phyloP scores from a whole-genome alignment of 495 filamentous ascomycete genomes.

The Aspergillus baeticus region DNA sequence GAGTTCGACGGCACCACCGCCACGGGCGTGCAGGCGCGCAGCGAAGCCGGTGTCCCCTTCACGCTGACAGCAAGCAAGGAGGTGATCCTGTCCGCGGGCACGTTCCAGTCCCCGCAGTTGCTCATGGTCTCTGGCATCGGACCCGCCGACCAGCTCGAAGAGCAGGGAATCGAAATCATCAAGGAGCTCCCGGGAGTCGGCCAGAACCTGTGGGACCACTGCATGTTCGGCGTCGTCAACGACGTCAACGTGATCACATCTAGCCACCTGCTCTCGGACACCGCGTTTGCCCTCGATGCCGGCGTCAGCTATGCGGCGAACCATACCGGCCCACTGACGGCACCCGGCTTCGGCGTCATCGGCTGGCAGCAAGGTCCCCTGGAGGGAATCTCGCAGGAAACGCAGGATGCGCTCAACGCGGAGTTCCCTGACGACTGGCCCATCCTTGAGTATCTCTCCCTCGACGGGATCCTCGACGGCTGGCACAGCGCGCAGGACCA shows the following conservation, averaged over 20 bases:
- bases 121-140: constrained; percentile 52
- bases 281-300: background rate
- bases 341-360: constrained; percentile 41
- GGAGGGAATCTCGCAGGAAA: constrained; percentile 16
- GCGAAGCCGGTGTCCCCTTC: constrained; percentile 12
- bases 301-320: background rate
- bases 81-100: constrained; percentile 56
- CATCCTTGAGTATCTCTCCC: constrained; percentile 49
- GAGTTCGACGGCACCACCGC: constrained; percentile 32
- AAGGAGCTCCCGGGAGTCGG: constrained; percentile 50
- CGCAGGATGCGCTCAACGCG: constrained; percentile 26
- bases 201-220: constrained; percentile 50
- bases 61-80: constrained; percentile 43
- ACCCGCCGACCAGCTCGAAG: constrained; percentile 26
- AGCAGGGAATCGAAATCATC: constrained; percentile 37
- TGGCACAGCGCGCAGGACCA: constrained; percentile 29
- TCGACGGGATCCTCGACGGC: background rate
- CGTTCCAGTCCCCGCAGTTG: constrained; percentile 49
- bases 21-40: constrained; percentile 14
- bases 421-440: constrained; percentile 59
- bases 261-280: constrained; percentile 19
- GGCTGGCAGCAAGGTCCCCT: constrained; percentile 47
- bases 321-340: constrained; percentile 39
- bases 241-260: constrained; percentile 39
- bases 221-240: constrained; percentile 33